Conservation (phyloP, 1,284 basidiomycete species). For the Ustilago shanxiensis region DNA sequence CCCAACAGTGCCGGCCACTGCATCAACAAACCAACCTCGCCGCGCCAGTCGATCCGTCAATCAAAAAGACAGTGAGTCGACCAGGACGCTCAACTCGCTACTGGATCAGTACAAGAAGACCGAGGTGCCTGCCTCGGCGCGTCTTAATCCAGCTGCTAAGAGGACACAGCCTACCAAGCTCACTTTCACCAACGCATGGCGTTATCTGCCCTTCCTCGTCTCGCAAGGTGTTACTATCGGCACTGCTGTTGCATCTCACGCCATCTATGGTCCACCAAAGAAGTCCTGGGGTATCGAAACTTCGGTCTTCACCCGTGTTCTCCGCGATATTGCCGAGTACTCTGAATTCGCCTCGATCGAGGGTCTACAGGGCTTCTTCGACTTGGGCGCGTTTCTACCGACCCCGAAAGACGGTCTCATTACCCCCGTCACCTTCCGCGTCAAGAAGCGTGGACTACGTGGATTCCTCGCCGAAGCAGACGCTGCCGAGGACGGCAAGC, state of each 20-base stretch:
- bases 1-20: constrained; percentile 29
- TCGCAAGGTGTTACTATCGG: constrained; percentile 67
- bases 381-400: constrained; percentile 84
- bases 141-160: constrained; percentile 60
- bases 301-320: constrained; percentile 77
- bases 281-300: constrained; percentile 87
- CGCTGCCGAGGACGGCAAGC: constrained; percentile 78
- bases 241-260: constrained; percentile 66
- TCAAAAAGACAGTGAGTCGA: constrained; percentile 42
- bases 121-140: constrained; percentile 58
- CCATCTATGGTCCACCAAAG: constrained; percentile 78
- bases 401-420: constrained; percentile 93
- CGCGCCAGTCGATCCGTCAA: constrained; percentile 33
- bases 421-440: constrained; percentile 92
- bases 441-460: constrained; percentile 79
- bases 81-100: constrained; percentile 61
- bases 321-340: constrained; percentile 86
- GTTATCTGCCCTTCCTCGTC: constrained; percentile 66
- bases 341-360: constrained; percentile 86
- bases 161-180: constrained; percentile 50
- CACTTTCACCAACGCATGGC: constrained; percentile 64
- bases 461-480: constrained; percentile 84
- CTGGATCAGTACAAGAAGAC: constrained; percentile 64
- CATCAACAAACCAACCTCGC: constrained; percentile 37
- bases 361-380: constrained; percentile 79